Conservation (phyloP, 805 yeast genomes). For the Martiniozyma abietophila region DNA sequence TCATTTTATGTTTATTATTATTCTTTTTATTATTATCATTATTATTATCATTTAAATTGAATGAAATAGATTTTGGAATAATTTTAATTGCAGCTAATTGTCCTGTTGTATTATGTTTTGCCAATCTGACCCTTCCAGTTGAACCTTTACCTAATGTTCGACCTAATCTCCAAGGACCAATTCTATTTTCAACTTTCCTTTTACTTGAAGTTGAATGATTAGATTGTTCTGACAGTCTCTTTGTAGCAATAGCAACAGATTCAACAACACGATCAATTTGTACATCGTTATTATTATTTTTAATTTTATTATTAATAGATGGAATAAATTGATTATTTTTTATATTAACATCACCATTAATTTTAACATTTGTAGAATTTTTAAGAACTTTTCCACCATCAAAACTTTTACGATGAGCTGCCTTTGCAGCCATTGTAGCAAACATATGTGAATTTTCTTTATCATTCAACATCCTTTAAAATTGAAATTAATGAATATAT, state of each 20-base stretch:
- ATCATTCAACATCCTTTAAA: too few relatives aligned
- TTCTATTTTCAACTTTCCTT: conserved; percentile 31
- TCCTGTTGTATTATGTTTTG: conserved; percentile 60
- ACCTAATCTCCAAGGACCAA: conserved; percentile 81
- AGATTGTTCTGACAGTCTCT: conserved; percentile 34
- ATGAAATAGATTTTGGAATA: conserved; percentile 48
- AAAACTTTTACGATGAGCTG: conserved; percentile 9
- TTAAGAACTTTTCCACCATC: not conserved
- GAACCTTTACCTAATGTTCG: conserved; percentile 76
- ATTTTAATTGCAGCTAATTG: conserved; percentile 79
- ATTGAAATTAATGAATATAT: too few relatives aligned
- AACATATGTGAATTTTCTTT: conserved; percentile 17
- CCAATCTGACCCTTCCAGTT: conserved; percentile 70
- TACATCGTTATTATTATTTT: too few relatives aligned
- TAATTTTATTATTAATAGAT: too few relatives aligned
- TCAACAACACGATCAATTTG: conserved; percentile 35
- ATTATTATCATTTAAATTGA: conserved; percentile 5
- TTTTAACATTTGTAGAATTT: conserved; percentile 2
- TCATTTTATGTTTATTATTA: conserved; percentile 18
- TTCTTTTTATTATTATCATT: not conserved
- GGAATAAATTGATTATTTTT: too few relatives aligned
- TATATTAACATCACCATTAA: too few relatives aligned
- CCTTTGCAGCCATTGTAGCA: conserved; percentile 21
- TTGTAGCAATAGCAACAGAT: conserved; percentile 29
- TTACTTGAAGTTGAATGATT: conserved; percentile 24